phyloP scores from a whole-genome alignment of 2,329 filamentous ascomycete species.

The Aureobasidium pullulans region DNA sequence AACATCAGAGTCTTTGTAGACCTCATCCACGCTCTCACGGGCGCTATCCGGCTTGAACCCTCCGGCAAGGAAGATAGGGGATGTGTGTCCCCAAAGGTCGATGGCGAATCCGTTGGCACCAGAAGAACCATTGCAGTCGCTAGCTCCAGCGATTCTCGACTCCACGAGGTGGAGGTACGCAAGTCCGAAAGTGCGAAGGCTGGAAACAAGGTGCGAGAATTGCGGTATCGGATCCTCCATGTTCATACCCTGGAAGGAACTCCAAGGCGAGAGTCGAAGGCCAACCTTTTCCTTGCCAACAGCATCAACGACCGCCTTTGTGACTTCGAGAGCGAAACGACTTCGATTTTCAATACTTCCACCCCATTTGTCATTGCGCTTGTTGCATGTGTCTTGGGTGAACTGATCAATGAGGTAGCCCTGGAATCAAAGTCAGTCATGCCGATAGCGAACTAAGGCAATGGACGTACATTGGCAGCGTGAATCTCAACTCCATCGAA shows the following conservation, averaged over 20 bases:
- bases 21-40: conserved; percentile 29
- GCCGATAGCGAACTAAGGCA: too few species aligned
- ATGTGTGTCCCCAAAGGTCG: conserved; percentile 36
- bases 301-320: conserved; percentile 42
- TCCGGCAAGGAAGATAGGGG: conserved; percentile 42
- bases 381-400: conserved; percentile 51
- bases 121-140: conserved; percentile 33
- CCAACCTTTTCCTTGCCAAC: conserved; percentile 48
- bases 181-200: conserved; percentile 46
- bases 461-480: conserved; percentile 24
- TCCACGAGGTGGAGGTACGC: conserved; percentile 58
- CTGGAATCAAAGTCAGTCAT: too few species aligned
- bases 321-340: conserved; percentile 47
- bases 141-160: conserved; percentile 41
- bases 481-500: conserved; percentile 57
- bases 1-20: conserved; percentile 38
- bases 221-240: conserved; percentile 58
- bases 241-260: conserved; percentile 54
- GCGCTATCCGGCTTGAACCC: conserved; percentile 35
- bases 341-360: conserved; percentile 44
- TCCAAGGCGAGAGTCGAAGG: conserved; percentile 55
- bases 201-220: conserved; percentile 50
- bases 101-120: conserved; percentile 39
- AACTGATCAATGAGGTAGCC: conserved; percentile 60
- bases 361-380: conserved; percentile 43